Base-by-base conservation (phyloP, 2,329 filamentous ascomycete species). In the Fusarium nodosum region DNA sequence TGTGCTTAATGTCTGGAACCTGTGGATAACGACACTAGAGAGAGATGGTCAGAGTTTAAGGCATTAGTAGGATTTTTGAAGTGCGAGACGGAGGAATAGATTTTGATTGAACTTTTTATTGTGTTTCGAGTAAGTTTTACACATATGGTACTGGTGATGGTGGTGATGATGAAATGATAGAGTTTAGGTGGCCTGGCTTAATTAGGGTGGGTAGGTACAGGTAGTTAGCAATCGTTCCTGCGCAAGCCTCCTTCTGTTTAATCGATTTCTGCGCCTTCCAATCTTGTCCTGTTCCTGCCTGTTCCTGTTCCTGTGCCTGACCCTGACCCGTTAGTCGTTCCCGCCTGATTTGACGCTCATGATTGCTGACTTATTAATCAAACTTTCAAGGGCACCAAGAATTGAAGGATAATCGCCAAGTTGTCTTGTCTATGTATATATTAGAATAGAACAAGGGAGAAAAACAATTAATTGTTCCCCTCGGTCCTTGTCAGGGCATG, bases 1-100 rank as follows among this genome's bases (percentile, higher is more conserved):
- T 70, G 68, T 50, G 59, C 48, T 57, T 70, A 44, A 53, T 66
- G 66, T 55, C 66, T 69, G 48, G 66, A 56, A 56, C 53, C n/a
- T 44, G 28, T 54, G 30, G 28, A 26, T 41, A n/a, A 36, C 28
- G 39, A 36, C 44, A 47, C 64, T 64, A 65, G 31, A 41, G 31
- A 56, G 31, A 28, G 46, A 34, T 52, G 31, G 59, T 48, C 33
- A 18, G 59, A 47, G 50, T 42, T 20, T 28, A 54, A 52, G 67
- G 34, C 48, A 64, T 39, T 20, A 50, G n/a, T 20, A 39, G 18
- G n/a, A 39, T 12, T 22, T 39, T 39, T 38, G 36, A 39, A 12
- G 20, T 22, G n/a, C 5, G n/a, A 33, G 42, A 20, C 5, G 31
- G 8, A n/a, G 15, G 6, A 31, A 46, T 41, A 28, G 22, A 39